Conservation (phyloP, 192 early-diverging fungal genomes). For the Coemansia sp. region DNA sequence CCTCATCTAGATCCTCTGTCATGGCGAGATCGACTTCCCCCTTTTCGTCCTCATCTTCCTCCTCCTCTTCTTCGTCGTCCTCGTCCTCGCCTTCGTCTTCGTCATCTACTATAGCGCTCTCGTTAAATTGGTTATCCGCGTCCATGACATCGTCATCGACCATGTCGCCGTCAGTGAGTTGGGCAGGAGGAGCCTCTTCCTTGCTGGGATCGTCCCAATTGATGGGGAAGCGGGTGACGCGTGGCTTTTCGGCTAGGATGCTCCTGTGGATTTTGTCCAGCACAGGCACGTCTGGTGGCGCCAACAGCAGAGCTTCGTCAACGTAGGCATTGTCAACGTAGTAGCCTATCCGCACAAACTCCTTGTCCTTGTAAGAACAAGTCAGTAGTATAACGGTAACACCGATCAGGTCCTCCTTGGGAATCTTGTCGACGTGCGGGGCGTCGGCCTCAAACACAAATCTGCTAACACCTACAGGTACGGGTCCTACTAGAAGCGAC, state of each 20-base stretch:
- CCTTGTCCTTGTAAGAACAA: conserved; percentile 85
- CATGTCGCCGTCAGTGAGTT: conserved; percentile 15
- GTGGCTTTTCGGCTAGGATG: conserved; percentile 92
- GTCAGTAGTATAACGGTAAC: conserved; percentile 90
- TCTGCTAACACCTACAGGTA: conserved; percentile 92
- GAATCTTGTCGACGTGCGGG: conserved; percentile 74
- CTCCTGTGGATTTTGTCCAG: conserved; percentile 79
- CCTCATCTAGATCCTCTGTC: conserved; percentile 30
- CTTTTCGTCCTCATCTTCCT: conserved; percentile 12
- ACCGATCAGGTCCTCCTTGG: conserved; percentile 78
- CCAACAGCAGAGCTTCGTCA: conserved; percentile 76
- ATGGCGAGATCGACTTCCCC: conserved; percentile 28
- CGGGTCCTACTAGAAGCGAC: conserved; percentile 92
- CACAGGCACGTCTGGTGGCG: conserved; percentile 70
- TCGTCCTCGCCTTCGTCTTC: conserved; percentile 19
- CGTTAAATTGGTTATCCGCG: conserved; percentile 11
- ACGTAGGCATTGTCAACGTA: conserved; percentile 96
- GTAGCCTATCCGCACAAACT: conserved; percentile 98
- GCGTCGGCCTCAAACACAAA: conserved; percentile 83
- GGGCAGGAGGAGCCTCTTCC: conserved; percentile 35
- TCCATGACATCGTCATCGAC: conserved; percentile 29
- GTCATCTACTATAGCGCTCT: conserved; percentile 12
- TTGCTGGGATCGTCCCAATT: conserved; percentile 59
- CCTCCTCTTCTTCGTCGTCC: conserved; percentile 23
- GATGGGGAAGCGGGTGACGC: conserved; percentile 85